Percentiles rank a stretch among this genome's conserved stretches.
These are phyloP conservation scores for Scedosporium boydii DNA, from an alignment of 2,329 filamentous ascomycete genomes.

Conservation along the genomic window DNA sequence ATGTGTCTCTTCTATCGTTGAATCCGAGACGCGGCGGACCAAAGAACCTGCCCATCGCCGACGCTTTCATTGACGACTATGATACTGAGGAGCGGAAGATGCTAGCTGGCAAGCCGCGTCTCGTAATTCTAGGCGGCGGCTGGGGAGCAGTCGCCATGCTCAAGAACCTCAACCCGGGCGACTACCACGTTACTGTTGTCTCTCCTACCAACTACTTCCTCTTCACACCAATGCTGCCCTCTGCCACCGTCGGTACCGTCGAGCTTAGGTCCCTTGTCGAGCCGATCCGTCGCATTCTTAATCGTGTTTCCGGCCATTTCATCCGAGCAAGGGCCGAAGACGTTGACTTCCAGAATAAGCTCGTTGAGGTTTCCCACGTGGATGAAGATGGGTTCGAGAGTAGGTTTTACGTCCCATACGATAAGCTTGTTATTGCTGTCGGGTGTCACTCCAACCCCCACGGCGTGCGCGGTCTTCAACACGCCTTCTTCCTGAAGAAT, in stretches of 20 bases:
- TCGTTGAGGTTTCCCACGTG: conserved; percentile 75
- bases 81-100: conserved; percentile 60
- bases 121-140: conserved; percentile 87
- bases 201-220: conserved; percentile 95
- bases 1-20: conserved; percentile 76
- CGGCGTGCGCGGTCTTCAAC: conserved; percentile 86
- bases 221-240: conserved; percentile 96
- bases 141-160: conserved; percentile 91
- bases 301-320: conserved; percentile 75
- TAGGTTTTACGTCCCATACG: conserved; percentile 90
- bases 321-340: conserved; percentile 79
- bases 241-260: conserved; percentile 89
- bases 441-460: conserved; percentile 91
- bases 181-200: conserved; percentile 93
- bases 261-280: conserved; percentile 88
- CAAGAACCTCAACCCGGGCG: conserved; percentile 80
- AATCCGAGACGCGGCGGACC: conserved; percentile 76
- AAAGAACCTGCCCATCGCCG: conserved; percentile 88
- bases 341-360: conserved; percentile 82
- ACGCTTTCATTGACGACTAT: conserved; percentile 81
- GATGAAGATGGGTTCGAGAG: conserved; percentile 63
- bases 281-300: conserved; percentile 77
- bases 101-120: conserved; percentile 78
- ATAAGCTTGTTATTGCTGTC: conserved; percentile 88
- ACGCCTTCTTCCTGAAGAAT: conserved; percentile 92